Percentiles rank a stretch among this genome's conserved stretches.
Evolutionary conservation across 2,329 filamentous ascomycete genomes (phyloP).

Genomic region (Neodidymelliopsis sp.): DNA sequence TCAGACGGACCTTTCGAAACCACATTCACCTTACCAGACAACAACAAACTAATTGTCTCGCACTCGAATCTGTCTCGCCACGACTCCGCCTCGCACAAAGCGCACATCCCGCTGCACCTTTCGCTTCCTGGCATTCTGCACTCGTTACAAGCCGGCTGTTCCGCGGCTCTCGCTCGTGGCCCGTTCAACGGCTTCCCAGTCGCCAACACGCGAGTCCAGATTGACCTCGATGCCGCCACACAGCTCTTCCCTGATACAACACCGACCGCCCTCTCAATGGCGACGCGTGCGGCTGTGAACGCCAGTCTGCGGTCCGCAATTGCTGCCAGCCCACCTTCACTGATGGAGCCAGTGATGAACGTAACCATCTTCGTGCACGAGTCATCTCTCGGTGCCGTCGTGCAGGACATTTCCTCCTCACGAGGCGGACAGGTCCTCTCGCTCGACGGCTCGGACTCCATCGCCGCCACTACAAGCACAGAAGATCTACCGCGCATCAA

Average conservation of each 20-base stretch:
- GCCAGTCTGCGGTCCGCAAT: slow-evolving; percentile 71
- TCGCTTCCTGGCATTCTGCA: slow-evolving; percentile 58
- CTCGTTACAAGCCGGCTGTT: slow-evolving; percentile 77
- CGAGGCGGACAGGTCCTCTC: slow-evolving; percentile 78
- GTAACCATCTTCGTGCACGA: slow-evolving; percentile 88
- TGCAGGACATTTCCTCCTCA: slow-evolving; percentile 79
- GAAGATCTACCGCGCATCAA: slow-evolving; percentile 65
- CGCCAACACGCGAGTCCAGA: slow-evolving; percentile 74
- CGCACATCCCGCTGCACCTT: slow-evolving; percentile 64
- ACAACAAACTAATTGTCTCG: slow-evolving; percentile 71
- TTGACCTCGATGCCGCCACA: slow-evolving; percentile 70
- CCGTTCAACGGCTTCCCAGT: slow-evolving; percentile 82
- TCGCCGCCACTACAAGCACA: slow-evolving; percentile 7
- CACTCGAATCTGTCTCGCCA: slow-evolving; percentile 59
- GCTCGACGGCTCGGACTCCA: slow-evolving; percentile 56
- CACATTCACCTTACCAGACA: slow-evolving; percentile 58
- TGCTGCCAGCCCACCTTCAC: slow-evolving; percentile 61
- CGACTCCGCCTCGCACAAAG: slow-evolving; percentile 39
- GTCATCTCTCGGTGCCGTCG: slow-evolving; percentile 77
- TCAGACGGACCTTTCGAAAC: slow-evolving; percentile 40
- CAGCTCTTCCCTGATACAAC: slow-evolving; percentile 75
- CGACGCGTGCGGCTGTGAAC: slow-evolving; percentile 68
- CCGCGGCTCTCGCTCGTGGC: slow-evolving; percentile 84
- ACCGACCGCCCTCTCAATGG: slow-evolving; percentile 72
- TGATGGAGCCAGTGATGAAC: slow-evolving; percentile 95